phyloP scores from a whole-genome alignment of 1,139 yeast species.

The Kurtzmaniella quercitrusa region DNA sequence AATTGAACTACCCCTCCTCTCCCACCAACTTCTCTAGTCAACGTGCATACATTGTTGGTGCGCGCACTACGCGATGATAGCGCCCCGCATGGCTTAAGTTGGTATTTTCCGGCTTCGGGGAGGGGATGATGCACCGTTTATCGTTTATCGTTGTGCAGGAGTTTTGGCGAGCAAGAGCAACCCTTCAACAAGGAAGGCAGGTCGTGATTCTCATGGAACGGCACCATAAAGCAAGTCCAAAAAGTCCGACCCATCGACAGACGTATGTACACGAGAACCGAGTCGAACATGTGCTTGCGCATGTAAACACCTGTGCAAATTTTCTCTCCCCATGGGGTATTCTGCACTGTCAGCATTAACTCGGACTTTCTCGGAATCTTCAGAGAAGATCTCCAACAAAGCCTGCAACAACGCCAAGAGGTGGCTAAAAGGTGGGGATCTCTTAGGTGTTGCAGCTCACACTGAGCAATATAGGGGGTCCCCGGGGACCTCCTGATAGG shows the following conservation, averaged over 20 bases:
- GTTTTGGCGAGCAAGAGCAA: too few species aligned
- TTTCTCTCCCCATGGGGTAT: not conserved
- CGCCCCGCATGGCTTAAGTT: not conserved
- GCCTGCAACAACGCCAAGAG: too few species aligned
- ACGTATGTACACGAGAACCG: not conserved
- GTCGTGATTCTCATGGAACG: too few species aligned
- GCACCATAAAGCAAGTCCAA: too few species aligned
- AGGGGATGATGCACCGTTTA: not conserved
- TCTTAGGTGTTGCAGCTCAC: too few species aligned
- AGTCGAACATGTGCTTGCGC: not conserved
- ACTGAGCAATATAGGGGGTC: too few species aligned
- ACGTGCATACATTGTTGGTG: not conserved
- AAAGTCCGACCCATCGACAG: too few species aligned
- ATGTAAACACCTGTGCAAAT: not conserved
- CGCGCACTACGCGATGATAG: not conserved
- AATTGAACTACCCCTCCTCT: too few species aligned
- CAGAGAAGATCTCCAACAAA: not conserved
- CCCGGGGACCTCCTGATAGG: too few species aligned
- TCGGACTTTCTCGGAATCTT: not conserved
- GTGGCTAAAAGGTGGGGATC: too few species aligned
- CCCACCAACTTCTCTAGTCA: not conserved
- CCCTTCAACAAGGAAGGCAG: too few species aligned
- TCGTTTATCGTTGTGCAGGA: not conserved
- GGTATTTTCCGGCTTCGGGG: not conserved
- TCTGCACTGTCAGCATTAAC: not conserved